These are phyloP conservation scores for Madurella mycetomatis DNA, from an alignment of 2,329 filamentous ascomycete genomes.

Conservation along the genomic window DNA sequence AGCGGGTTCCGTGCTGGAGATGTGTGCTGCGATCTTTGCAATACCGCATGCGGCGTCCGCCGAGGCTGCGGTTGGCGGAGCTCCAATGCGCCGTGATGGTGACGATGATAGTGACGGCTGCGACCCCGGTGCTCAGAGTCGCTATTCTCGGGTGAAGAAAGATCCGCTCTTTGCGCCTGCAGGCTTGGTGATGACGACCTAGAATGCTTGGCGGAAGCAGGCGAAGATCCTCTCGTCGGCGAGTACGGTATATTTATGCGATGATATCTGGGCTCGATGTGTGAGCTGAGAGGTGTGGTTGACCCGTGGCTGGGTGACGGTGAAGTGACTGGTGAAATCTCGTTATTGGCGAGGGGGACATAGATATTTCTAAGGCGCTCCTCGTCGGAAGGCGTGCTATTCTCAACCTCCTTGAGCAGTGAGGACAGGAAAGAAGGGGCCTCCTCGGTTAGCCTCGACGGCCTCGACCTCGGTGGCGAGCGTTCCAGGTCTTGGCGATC, in stretches of 20 bases:
- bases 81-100: constrained; percentile 36
- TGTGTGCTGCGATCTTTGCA: constrained; percentile 53
- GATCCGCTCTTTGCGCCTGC: constrained; percentile 18
- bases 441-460: constrained; percentile 36
- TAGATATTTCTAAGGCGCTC: constrained; percentile 44
- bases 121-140: constrained; percentile 27
- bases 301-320: constrained; percentile 64
- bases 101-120: neutral
- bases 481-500: constrained; percentile 20
- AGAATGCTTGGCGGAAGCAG: constrained; percentile 37
- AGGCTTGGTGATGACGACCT: constrained; percentile 26
- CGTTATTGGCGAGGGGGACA: constrained; percentile 29
- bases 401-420: constrained; percentile 81
- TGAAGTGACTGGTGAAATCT: constrained; percentile 61
- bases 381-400: constrained; percentile 55
- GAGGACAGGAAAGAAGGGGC: constrained; percentile 81
- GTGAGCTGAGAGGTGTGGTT: constrained; percentile 66
- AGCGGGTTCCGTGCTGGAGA: constrained; percentile 65
- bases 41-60: constrained; percentile 40
- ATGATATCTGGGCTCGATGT: constrained; percentile 69
- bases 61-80: constrained; percentile 50
- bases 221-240: constrained; percentile 42
- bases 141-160: constrained; percentile 25
- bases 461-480: constrained; percentile 29
- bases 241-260: constrained; percentile 62